Evolutionary conservation across 306 rosid genomes (phyloP).

Genomic region (Corylus americana): DNA sequence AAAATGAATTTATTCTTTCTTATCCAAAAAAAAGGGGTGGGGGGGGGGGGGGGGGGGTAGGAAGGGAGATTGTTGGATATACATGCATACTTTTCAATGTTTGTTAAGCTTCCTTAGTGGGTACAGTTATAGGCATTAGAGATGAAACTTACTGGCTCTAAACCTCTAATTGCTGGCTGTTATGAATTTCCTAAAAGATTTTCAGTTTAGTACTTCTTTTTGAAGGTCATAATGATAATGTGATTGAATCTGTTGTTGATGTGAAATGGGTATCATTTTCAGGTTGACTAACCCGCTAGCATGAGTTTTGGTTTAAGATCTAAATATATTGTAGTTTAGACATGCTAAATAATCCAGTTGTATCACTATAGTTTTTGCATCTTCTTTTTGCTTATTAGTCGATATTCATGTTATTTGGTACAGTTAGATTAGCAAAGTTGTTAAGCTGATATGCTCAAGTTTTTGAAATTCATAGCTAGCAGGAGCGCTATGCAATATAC

Average conservation of each 20-base stretch:
- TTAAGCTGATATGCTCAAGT: constrained; percentile 12
- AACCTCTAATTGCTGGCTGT: not conserved
- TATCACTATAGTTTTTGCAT: not conserved
- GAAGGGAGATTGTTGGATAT: not conserved
- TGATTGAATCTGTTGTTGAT: not conserved
- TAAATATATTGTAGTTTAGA: constrained; percentile 18
- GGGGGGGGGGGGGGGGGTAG: no score
- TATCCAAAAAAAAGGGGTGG: not conserved
- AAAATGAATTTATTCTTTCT: not conserved
- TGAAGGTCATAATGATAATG: not conserved
- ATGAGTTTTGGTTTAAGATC: constrained; percentile 28
- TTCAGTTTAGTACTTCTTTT: not conserved
- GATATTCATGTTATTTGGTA: constrained; percentile 11
- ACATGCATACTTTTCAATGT: not conserved
- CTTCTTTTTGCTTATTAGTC: constrained; percentile 19
- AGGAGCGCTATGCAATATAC: constrained; percentile 71
- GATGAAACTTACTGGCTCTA: not conserved
- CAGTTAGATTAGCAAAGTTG: constrained; percentile 20
- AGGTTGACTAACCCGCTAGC: constrained; percentile 19
- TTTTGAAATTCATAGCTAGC: constrained; percentile 50
- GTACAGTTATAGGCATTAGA: not conserved
- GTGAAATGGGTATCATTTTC: constrained; percentile 11
- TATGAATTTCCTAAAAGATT: constrained; percentile 11
- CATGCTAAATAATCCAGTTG: constrained; percentile 6
- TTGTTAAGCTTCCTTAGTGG: not conserved